These are phyloP conservation scores for Pyricularia sp. DNA, from an alignment of 2,329 filamentous ascomycete species.

Conservation along the genomic window DNA sequence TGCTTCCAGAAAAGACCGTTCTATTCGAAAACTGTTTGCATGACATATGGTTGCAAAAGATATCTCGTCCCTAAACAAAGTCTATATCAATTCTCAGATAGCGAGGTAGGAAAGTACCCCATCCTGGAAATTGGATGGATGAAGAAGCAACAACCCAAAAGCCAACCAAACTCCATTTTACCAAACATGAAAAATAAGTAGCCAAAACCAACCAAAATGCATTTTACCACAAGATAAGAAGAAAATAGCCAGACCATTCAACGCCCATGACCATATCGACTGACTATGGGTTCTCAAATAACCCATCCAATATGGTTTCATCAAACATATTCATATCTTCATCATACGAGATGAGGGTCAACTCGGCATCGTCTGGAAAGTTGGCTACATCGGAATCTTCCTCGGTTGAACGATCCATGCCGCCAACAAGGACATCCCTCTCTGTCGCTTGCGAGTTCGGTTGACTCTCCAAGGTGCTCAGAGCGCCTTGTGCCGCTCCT, in stretches of 20 bases:
- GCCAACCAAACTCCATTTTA: background rate
- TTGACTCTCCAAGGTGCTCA: background rate
- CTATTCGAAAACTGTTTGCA: background rate
- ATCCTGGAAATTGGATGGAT: background rate
- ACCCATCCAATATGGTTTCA: background rate
- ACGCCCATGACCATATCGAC: background rate
- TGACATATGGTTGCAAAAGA: background rate
- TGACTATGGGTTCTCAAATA: background rate
- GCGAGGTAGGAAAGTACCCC: background rate
- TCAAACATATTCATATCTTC: background rate
- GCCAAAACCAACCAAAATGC: background rate
- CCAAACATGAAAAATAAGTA: background rate
- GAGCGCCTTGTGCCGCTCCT: background rate
- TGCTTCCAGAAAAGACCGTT: background rate
- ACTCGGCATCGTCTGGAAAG: constrained; percentile 4
- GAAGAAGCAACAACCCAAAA: background rate
- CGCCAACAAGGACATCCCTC: constrained; percentile 13
- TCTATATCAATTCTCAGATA: background rate
- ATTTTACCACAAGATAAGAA: background rate
- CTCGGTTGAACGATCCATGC: constrained; percentile 12
- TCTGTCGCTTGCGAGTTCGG: constrained; percentile 3
- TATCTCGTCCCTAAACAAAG: background rate
- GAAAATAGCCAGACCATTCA: background rate
- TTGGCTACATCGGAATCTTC: background rate
- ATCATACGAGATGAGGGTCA: background rate